Evolutionary conservation across 2,329 filamentous ascomycete species (phyloP).

Genomic region (Graphium sp.): DNA sequence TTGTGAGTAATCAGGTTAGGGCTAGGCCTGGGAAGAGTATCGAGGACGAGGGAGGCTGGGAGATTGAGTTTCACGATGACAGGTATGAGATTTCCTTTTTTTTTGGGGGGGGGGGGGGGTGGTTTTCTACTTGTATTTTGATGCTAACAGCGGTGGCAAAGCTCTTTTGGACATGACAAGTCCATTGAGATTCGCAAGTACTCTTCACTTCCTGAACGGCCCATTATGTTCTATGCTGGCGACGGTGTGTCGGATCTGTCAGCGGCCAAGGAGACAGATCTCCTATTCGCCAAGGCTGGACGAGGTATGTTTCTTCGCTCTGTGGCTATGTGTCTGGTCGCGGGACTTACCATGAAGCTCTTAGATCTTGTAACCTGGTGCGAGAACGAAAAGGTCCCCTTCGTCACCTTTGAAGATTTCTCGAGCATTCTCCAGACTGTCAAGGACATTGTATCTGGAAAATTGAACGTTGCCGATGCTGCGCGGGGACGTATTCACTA

Average conservation of each 20-base stretch:
- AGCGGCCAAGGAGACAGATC: constrained; percentile 79
- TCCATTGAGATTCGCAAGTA: constrained; percentile 81
- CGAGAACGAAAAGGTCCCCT: constrained; percentile 67
- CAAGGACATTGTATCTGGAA: constrained; percentile 60
- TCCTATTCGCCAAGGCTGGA: constrained; percentile 86
- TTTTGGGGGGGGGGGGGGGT: too few relatives aligned
- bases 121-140: too few relatives aligned
- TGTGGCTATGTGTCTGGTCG: background rate
- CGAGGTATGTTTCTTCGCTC: constrained; percentile 39
- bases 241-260: constrained; percentile 89
- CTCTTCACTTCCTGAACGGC: constrained; percentile 54
- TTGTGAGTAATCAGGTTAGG: constrained; percentile 73
- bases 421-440: constrained; percentile 59
- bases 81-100: constrained; percentile 29
- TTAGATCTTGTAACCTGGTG: constrained; percentile 78
- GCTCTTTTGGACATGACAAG: constrained; percentile 93
- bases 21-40: constrained; percentile 49
- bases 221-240: constrained; percentile 84
- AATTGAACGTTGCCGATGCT: constrained; percentile 52
- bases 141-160: too few relatives aligned
- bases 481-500: constrained; percentile 27
- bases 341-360: too few relatives aligned
- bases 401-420: constrained; percentile 79
- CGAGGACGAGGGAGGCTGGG: constrained; percentile 70
- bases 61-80: constrained; percentile 77